Percentiles rank a stretch among this genome's conserved stretches.
These are phyloP conservation scores for Aspergillus niger DNA, from an alignment of 2,329 filamentous ascomycete species.

Conservation along the genomic window DNA sequence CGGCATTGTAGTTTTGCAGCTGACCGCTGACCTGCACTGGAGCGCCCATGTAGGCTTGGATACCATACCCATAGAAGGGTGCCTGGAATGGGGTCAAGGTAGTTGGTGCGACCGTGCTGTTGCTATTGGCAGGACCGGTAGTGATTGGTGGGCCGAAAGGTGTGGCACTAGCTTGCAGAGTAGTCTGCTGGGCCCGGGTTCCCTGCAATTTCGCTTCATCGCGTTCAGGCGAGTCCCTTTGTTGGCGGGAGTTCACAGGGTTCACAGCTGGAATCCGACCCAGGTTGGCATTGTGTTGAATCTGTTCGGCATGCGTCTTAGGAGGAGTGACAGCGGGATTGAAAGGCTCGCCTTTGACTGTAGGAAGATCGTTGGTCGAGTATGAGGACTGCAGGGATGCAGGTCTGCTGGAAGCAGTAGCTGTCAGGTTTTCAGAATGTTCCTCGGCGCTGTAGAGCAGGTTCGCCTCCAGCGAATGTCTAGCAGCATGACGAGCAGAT, in stretches of 20 bases:
- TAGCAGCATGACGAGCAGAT: slow-evolving; percentile 40
- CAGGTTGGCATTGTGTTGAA: slow-evolving; percentile 74
- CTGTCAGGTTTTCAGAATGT: slow-evolving; percentile 27
- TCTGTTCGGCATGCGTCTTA: slow-evolving; percentile 63
- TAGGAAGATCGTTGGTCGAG: slow-evolving; percentile 86
- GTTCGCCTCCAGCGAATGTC: slow-evolving; percentile 50
- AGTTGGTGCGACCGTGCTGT: slow-evolving; percentile 32
- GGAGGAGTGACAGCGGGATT: slow-evolving; percentile 46
- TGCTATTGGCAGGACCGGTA: slow-evolving; percentile 31
- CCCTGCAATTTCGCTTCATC: slow-evolving; percentile 49
- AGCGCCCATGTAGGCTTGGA: slow-evolving; percentile 58
- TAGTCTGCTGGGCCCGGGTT: slow-evolving; percentile 67
- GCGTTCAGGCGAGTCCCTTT: slow-evolving; percentile 41
- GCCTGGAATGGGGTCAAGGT: slow-evolving; percentile 38
- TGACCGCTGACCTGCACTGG: slow-evolving; percentile 40
- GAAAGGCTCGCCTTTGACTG: slow-evolving; percentile 69
- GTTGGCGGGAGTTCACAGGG: slow-evolving; percentile 65
- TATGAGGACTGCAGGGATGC: slow-evolving; percentile 73
- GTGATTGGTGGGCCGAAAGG: slow-evolving; percentile 71
- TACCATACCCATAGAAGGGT: slow-evolving; percentile 54
- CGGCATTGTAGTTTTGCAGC: slow-evolving; percentile 52
- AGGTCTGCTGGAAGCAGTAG: slow-evolving; percentile 42
- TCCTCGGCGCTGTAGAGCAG: slow-evolving; percentile 36
- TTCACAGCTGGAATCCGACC: slow-evolving; percentile 71
- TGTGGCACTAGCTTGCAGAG: slow-evolving; percentile 75